Percentiles rank a stretch among this genome's conserved stretches.
These are phyloP conservation scores for Pythium coloratum DNA, from an alignment of 352 stramenopile genomes.

Conservation along the genomic window DNA sequence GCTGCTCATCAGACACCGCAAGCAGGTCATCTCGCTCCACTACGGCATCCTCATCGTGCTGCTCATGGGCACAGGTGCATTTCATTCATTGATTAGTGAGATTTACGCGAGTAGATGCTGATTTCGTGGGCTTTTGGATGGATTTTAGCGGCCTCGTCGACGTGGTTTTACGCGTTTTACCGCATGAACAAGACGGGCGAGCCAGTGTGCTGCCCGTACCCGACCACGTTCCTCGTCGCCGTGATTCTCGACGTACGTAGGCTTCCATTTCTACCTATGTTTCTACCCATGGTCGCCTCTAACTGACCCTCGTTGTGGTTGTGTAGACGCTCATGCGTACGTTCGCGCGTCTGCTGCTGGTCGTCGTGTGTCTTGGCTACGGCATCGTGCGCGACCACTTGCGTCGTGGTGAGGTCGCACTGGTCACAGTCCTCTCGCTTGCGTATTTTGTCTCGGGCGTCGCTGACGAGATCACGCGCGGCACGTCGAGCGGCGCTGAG, in stretches of 20 bases:
- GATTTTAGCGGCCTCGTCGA: slow-evolving; percentile 36
- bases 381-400: slow-evolving; percentile 82
- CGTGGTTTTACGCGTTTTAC: slow-evolving; percentile 87
- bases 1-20: slow-evolving; percentile 65
- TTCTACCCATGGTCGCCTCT: too few relatives aligned
- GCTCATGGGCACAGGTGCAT: slow-evolving; percentile 63
- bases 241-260: slow-evolving; percentile 81
- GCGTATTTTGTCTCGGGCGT: slow-evolving; percentile 79
- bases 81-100: slow-evolving; percentile 8
- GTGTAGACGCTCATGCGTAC: slow-evolving; percentile 74
- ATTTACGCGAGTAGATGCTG: background rate
- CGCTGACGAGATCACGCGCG: slow-evolving; percentile 72
- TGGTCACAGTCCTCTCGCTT: slow-evolving; percentile 66
- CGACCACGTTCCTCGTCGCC: slow-evolving; percentile 77
- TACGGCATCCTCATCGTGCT: slow-evolving; percentile 83
- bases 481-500: slow-evolving; percentile 74
- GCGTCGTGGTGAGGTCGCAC: slow-evolving; percentile 43
- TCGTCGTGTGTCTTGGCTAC: slow-evolving; percentile 90
- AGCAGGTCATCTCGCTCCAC: slow-evolving; percentile 77
- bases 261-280: background rate
- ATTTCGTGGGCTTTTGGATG: background rate
- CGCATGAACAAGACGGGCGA: slow-evolving; percentile 88
- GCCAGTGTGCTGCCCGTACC: slow-evolving; percentile 89
- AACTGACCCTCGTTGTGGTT: background rate
- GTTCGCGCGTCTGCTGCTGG: slow-evolving; percentile 78